Conservation (phyloP, 768 basidiomycete genomes). For the Phallus indusiatus region DNA sequence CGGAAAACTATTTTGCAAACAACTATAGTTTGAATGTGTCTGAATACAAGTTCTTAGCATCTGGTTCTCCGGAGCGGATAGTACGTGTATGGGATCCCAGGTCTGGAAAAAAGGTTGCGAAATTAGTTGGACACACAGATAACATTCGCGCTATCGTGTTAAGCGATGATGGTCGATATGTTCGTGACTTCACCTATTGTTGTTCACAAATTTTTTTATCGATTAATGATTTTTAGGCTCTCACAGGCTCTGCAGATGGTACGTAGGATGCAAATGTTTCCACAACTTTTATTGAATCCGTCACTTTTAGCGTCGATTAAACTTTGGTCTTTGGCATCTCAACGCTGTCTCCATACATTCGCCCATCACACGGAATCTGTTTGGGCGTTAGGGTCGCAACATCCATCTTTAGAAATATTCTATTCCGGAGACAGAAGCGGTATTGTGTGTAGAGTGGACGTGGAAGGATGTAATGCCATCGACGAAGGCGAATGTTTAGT, state of each 20-base stretch:
- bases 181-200: constrained; percentile 31
- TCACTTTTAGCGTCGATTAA: constrained; percentile 59
- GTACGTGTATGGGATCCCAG: constrained; percentile 92
- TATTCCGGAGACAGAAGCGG: constrained; percentile 93
- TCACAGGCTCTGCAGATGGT: constrained; percentile 78
- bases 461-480: constrained; percentile 70
- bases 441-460: constrained; percentile 84
- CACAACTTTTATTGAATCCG: not conserved
- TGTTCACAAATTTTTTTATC: constrained; percentile 8
- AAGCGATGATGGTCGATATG: constrained; percentile 85
- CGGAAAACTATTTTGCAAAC: too few species aligned
- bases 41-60: constrained; percentile 30
- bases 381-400: constrained; percentile 85
- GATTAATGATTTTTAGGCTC: constrained; percentile 34
- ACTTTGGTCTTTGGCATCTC: constrained; percentile 85
- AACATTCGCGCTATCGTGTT: constrained; percentile 87
- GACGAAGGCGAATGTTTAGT: constrained; percentile 86
- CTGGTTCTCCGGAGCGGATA: constrained; percentile 87
- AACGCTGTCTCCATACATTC: constrained; percentile 92
- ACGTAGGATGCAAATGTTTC: constrained; percentile 8
- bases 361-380: constrained; percentile 91
- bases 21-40: not conserved
- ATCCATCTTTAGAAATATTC: constrained; percentile 79
- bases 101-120: constrained; percentile 66
- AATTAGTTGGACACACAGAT: constrained; percentile 94